These are phyloP conservation scores for Cucurbitaria berberidis DNA, from an alignment of 2,329 filamentous ascomycete species.

Conservation along the genomic window DNA sequence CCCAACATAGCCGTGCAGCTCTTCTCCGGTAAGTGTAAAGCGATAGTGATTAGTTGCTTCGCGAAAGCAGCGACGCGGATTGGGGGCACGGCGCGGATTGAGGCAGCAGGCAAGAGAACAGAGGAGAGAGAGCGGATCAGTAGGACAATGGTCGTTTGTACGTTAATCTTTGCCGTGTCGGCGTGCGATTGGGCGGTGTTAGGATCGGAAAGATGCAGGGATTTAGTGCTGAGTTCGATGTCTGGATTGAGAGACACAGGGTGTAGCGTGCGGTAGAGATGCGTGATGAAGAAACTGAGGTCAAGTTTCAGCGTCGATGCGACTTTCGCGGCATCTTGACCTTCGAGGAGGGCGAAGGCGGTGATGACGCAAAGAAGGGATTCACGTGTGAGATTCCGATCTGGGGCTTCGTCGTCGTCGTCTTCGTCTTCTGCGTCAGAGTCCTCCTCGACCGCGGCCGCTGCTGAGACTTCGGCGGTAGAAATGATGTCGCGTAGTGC, in stretches of 20 bases:
- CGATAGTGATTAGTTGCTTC: conserved; percentile 83
- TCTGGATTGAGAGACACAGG: conserved; percentile 81
- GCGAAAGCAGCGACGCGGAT: conserved; percentile 87
- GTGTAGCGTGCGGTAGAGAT: conserved; percentile 87
- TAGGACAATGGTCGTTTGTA: conserved; percentile 92
- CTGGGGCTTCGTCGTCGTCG: conserved; percentile 52
- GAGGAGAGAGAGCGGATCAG: conserved; percentile 85
- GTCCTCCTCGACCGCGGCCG: conserved; percentile 53
- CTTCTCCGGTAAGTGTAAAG: conserved; percentile 89
- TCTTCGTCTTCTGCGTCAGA: conserved; percentile 59
- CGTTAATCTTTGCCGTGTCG: conserved; percentile 77
- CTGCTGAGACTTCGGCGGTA: conserved; percentile 64
- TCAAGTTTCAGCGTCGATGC: conserved; percentile 84
- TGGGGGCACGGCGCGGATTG: conserved; percentile 77
- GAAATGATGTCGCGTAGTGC: conserved; percentile 91
- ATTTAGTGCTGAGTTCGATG: conserved; percentile 80
- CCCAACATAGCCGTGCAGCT: conserved; percentile 80
- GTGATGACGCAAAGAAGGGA: conserved; percentile 93
- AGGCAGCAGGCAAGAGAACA: conserved; percentile 76
- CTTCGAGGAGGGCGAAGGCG: conserved; percentile 92
- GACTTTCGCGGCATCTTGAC: conserved; percentile 88
- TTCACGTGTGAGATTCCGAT: conserved; percentile 79
- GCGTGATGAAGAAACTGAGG: conserved; percentile 91
- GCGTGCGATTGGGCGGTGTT: conserved; percentile 54
- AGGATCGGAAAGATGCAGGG: conserved; percentile 73